Evolutionary conservation across 768 basidiomycete species (phyloP).

Genomic region (Lentinula sp.): DNA sequence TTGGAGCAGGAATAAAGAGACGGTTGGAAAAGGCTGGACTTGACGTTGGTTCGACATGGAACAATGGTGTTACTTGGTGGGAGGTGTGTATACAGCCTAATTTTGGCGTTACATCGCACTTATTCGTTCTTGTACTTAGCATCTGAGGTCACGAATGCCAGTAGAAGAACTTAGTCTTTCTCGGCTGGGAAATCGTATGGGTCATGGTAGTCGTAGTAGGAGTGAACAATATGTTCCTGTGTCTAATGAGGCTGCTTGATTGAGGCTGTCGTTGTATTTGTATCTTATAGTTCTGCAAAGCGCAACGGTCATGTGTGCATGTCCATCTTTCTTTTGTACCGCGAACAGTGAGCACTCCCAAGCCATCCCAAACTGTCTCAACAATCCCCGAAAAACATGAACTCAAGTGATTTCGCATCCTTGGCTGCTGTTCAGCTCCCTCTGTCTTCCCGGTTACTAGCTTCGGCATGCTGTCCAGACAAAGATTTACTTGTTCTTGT

Average conservation of each 20-base stretch:
- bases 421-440: constrained; percentile 55
- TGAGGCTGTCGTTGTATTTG: not conserved
- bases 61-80: constrained; percentile 71
- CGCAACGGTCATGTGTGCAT: not conserved
- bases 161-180: constrained; percentile 33
- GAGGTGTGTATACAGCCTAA: constrained; percentile 47
- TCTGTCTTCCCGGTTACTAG: constrained; percentile 49
- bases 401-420: constrained; percentile 44
- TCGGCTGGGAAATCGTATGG: constrained; percentile 40
- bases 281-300: not conserved
- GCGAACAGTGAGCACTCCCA: not conserved
- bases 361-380: not conserved
- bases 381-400: constrained; percentile 20
- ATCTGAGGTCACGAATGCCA: constrained; percentile 51
- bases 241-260: constrained; percentile 13
- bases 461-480: constrained; percentile 76
- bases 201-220: constrained; percentile 19
- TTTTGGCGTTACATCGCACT: not conserved
- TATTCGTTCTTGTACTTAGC: constrained; percentile 21
- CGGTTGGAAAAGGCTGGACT: constrained; percentile 78
- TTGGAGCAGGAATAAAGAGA: constrained; percentile 80
- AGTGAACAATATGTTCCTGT: constrained; percentile 43
- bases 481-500: constrained; percentile 73
- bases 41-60: constrained; percentile 58
- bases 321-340: not conserved